Base-by-base conservation (phyloP, 495 filamentous ascomycete genomes). In the Penicillium desertorum region DNA sequence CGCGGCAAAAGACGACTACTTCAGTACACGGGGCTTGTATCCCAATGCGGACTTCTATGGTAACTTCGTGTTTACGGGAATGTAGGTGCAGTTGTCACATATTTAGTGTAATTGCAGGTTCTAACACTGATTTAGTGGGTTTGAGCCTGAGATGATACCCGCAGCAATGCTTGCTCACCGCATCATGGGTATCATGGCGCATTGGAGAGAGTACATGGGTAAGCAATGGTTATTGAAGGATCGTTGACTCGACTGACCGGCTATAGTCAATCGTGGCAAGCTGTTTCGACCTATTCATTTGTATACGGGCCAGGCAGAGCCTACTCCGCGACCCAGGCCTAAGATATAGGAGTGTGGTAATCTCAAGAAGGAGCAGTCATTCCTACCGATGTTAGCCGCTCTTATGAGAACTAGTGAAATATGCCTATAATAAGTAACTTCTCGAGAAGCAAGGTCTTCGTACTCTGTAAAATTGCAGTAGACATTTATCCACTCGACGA, bases 31-130 rank as follows among this genome's bases (percentile, higher is more conserved):
- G 10, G 70, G 72, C 0, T 60, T 86, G 44, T 78, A 80, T 41
- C 76, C 79, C 0, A 85, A 85, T 59, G 82, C 80, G 10, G 83
- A 86, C 51, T 76, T 85, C 52, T 85, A 81, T 65, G 79, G 78
- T 5, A 76, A 74, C 23, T 80, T 86, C 45, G 73, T 81, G n/a
- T 86, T 83, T 46, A 80, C 76, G 7, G 76, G 72, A 4, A 71
- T 85, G 83, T 74, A 46, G 54, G 68, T 59, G 2, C 6, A 2
- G 27, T 11, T 2, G 4, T 3, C 2, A 5, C 9, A n/a, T 9
- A 4, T 8, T 11, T 2, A 49, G 2, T n/a, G 3, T 44, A 8
- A 17, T 4, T 9, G 0, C 14, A 17, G 17, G 1, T 29, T 20
- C 39, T 11, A 29, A 43, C n/a, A 14, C 10, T 43, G 25, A 53